A percentile compares a stretch with the other conserved stretches of the same genome.
These are phyloP conservation scores for Cladosporium phlei DNA, from an alignment of 2,329 filamentous ascomycete genomes.

Conservation along the genomic window DNA sequence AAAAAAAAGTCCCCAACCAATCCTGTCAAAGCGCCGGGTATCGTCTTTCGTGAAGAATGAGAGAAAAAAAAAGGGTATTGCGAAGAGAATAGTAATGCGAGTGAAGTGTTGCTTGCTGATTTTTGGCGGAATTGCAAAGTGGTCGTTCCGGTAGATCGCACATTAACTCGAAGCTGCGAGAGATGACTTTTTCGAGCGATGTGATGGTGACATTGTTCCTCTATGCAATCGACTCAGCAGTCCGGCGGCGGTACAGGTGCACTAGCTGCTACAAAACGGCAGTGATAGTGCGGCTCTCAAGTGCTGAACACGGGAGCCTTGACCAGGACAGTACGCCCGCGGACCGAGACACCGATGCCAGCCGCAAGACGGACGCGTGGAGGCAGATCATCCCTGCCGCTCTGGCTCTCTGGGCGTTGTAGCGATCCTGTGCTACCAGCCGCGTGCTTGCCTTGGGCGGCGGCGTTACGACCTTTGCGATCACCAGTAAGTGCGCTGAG, in stretches of 20 bases:
- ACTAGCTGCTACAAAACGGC: too few relatives aligned
- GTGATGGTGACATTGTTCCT: too few relatives aligned
- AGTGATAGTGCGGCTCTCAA: not conserved
- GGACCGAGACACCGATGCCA: conserved; percentile 44
- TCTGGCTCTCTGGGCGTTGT: conserved; percentile 37
- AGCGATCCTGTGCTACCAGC: conserved; percentile 33
- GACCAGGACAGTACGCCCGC: conserved; percentile 45
- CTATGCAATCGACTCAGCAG: too few relatives aligned
- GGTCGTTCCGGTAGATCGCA: too few relatives aligned
- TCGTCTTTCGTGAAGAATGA: conserved; percentile 11
- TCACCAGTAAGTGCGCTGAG: conserved; percentile 39
- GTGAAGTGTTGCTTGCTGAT: too few relatives aligned
- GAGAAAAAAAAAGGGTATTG: not conserved
- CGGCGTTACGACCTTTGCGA: conserved; percentile 29
- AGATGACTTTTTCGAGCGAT: too few relatives aligned
- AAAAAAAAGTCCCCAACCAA: too few relatives aligned
- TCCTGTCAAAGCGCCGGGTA: conserved; percentile 9
- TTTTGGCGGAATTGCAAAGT: too few relatives aligned
- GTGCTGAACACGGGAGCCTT: conserved; percentile 45
- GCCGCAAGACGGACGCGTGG: conserved; percentile 45
- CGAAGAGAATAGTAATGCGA: too few relatives aligned
- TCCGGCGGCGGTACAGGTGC: too few relatives aligned
- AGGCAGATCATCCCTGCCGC: conserved; percentile 37
- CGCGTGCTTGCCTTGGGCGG: conserved; percentile 33
- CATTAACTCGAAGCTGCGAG: too few relatives aligned